These are phyloP conservation scores for Mucor racemosus DNA, from an alignment of 371 early-diverging fungal species.

Conservation along the genomic window DNA sequence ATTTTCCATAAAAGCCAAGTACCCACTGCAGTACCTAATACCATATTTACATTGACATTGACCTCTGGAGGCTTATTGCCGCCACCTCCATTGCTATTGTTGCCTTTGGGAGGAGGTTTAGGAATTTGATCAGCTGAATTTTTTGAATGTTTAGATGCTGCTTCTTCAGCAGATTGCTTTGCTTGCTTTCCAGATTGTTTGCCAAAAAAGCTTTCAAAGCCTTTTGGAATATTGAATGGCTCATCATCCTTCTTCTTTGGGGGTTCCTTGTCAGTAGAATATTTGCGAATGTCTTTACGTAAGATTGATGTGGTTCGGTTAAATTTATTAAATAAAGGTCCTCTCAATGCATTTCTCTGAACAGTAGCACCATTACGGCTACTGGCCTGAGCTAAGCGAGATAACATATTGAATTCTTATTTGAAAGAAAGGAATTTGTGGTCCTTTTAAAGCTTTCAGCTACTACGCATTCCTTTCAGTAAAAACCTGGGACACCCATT, in stretches of 20 bases:
- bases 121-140: constrained; percentile 35
- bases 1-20: constrained; percentile 58
- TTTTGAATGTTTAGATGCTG: constrained; percentile 29
- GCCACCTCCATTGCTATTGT: not conserved
- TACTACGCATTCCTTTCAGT: not conserved
- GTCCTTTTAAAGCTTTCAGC: not conserved
- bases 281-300: constrained; percentile 29
- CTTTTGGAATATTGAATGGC: constrained; percentile 45
- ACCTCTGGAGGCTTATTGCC: constrained; percentile 31
- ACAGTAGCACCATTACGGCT: constrained; percentile 9
- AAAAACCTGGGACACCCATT: not conserved
- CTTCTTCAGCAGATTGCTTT: constrained; percentile 29
- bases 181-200: constrained; percentile 31
- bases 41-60: constrained; percentile 43
- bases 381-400: constrained; percentile 29
- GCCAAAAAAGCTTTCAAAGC: constrained; percentile 52
- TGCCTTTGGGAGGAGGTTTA: constrained; percentile 32
- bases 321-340: not conserved
- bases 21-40: constrained; percentile 55
- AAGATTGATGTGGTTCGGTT: constrained; percentile 16
- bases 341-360: constrained; percentile 14
- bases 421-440: constrained; percentile 10
- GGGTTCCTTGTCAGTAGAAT: constrained; percentile 34
- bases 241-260: constrained; percentile 28
- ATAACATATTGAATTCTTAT: constrained; percentile 20